Evolutionary conservation across 2,329 filamentous ascomycete genomes (phyloP), one percentile per base, ranked within the genome.

Genomic region (Colletotrichum sp.): DNA sequence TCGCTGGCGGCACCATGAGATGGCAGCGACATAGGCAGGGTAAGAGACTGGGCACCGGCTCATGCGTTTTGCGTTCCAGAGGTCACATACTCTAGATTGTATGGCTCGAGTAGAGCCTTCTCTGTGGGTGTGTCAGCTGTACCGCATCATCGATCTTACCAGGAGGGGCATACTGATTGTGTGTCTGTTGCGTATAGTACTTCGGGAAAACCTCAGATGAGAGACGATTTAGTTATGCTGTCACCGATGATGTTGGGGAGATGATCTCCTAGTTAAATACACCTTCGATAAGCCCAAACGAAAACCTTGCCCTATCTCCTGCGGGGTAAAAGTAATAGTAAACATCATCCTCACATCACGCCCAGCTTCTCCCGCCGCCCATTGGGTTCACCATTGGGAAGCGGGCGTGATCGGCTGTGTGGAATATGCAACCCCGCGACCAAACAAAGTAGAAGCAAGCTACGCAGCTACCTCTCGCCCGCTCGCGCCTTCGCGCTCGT

Each of bases 41-140:
- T 7, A 7, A 13, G 58, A 62, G 77, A 78, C 30, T 73, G 81
- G 84, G 87, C 91, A 93, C 91, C 91, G 91, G 91, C 90, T 89
- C 91, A 93, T 90, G 90, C 90, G 86, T 38, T 52, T 32, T 67
- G 16, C 58, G 30, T 43, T n/a, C 48, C 55, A 63, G 69, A 48
- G 30, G 66, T 69, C 58, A 75, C 73, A 75, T 75, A 75, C 73
- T 75, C 43, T 28, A 28, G 30, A 30, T 32, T 18, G n/a, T 32
- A 4, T 52, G 43, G 67, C 67, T 59, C 12, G 24, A 43, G 21
- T 28, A n/a, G 63, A 59, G 73, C 64, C 64, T 75, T 61, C 26
- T 26, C 73, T 75, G 70, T 38, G 2, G 14, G 14, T 6, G 24
- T 69, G 73, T 75, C 73, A 75, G 73, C 66, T 36, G n/a, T 52